Percentiles rank a stretch among this genome's conserved stretches.
Evolutionary conservation across 2,329 filamentous ascomycete genomes (phyloP).

Genomic region (Cladophialophora yegresii): DNA sequence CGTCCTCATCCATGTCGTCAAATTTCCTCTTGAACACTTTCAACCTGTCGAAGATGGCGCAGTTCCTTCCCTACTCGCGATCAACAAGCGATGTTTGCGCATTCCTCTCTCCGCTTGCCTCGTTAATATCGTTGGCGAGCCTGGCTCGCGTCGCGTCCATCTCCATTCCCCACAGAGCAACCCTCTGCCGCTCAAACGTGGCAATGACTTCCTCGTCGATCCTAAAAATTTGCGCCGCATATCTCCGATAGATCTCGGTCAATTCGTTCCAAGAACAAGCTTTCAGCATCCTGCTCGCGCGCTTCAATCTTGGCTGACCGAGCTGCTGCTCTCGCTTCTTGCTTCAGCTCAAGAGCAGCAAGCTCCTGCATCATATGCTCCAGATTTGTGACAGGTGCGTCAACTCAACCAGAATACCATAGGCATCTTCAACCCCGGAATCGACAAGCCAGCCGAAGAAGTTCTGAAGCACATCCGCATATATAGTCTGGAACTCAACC

Average conservation of each 20-base stretch:
- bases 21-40: background rate
- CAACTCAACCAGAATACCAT: background rate
- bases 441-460: background rate
- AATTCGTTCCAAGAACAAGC: background rate
- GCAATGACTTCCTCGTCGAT: background rate
- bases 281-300: background rate
- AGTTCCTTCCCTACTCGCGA: background rate
- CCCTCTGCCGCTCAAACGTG: background rate
- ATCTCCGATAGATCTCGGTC: background rate
- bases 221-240: background rate
- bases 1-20: background rate
- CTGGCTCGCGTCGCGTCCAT: background rate
- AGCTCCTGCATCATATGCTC: background rate
- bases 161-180: background rate
- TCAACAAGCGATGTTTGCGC: background rate
- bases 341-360: background rate
- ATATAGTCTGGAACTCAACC: background rate
- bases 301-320: background rate
- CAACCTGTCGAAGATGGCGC: background rate
- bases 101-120: background rate
- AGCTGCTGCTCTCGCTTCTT: background rate
- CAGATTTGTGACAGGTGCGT: background rate
- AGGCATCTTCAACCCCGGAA: background rate
- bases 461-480: background rate
- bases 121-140: background rate